phyloP scores from a whole-genome alignment of 805 yeast species.

The Cyberlindnera amylophila region DNA sequence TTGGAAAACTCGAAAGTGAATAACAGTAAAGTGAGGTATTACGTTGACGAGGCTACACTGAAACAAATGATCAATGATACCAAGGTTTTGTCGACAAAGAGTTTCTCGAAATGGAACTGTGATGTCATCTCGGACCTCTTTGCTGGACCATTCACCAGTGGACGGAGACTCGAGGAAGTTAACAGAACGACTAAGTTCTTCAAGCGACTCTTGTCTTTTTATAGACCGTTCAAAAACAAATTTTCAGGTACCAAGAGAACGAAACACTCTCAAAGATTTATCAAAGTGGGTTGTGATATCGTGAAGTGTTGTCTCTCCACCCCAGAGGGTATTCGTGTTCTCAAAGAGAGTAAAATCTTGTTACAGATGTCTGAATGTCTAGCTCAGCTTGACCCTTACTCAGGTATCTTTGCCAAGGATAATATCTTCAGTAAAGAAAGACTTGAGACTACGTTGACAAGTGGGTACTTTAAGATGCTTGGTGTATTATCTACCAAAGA shows the following conservation, averaged over 20 bases:
- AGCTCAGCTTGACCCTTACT: slow-evolving; percentile 77
- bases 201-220: slow-evolving; percentile 80
- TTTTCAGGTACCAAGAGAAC: slow-evolving; percentile 55
- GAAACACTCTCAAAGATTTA: slow-evolving; percentile 50
- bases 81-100: slow-evolving; percentile 72
- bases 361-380: slow-evolving; percentile 88
- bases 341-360: slow-evolving; percentile 69
- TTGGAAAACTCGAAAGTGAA: slow-evolving; percentile 21
- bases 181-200: slow-evolving; percentile 78
- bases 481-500: slow-evolving; percentile 63
- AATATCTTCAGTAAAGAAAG: slow-evolving; percentile 66
- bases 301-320: slow-evolving; percentile 60
- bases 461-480: slow-evolving; percentile 75
- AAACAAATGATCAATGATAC: slow-evolving; percentile 64
- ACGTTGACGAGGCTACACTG: slow-evolving; percentile 59
- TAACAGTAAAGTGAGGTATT: slow-evolving; percentile 8
- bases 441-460: slow-evolving; percentile 59
- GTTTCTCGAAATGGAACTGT: slow-evolving; percentile 88
- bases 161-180: slow-evolving; percentile 71
- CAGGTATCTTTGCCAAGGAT: slow-evolving; percentile 68
- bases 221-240: slow-evolving; percentile 85
- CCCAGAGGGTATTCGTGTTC: slow-evolving; percentile 61
- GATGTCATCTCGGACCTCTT: slow-evolving; percentile 63
- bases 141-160: slow-evolving; percentile 76
- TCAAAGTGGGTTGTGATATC: slow-evolving; percentile 72